phyloP scores from a whole-genome alignment of 208 protist species.

The Crithidia brevicula region DNA sequence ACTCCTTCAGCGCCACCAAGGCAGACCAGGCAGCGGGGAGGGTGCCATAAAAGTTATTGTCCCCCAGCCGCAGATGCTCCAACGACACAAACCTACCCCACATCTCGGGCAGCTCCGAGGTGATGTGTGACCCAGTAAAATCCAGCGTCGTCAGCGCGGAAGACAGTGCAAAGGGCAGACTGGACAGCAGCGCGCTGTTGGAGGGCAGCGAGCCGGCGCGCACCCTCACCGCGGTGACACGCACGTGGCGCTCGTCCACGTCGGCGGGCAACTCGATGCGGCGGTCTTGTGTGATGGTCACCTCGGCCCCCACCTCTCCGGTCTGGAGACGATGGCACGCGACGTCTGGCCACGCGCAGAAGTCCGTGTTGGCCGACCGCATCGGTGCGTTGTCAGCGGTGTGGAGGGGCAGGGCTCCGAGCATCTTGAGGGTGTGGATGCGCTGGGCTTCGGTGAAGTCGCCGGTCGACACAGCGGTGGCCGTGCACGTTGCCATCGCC shows the following conservation, averaged over 20 bases:
- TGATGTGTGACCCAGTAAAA: background rate
- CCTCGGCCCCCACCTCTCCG: background rate
- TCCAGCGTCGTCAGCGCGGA: background rate
- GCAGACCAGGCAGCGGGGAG: background rate
- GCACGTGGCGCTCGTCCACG: background rate
- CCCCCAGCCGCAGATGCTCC: background rate
- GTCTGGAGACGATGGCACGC: background rate
- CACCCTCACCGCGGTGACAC: background rate
- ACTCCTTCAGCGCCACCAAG: background rate
- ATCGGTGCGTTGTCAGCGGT: background rate
- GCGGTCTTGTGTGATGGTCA: background rate
- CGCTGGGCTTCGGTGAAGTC: background rate
- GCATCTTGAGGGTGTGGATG: background rate
- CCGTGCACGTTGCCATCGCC: background rate
- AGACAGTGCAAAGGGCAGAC: background rate
- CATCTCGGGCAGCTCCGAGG: background rate
- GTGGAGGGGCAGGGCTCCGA: background rate
- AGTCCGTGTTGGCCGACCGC: background rate
- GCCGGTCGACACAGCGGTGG: background rate
- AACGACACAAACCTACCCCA: background rate
- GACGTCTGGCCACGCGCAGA: constrained; percentile 3
- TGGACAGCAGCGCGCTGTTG: background rate
- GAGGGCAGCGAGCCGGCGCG: background rate
- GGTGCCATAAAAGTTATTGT: constrained; percentile 4
- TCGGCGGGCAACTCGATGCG: background rate